Evolutionary conservation across 257 asterid genomes (phyloP).

Genomic region (Haberlea rhodopensis): DNA sequence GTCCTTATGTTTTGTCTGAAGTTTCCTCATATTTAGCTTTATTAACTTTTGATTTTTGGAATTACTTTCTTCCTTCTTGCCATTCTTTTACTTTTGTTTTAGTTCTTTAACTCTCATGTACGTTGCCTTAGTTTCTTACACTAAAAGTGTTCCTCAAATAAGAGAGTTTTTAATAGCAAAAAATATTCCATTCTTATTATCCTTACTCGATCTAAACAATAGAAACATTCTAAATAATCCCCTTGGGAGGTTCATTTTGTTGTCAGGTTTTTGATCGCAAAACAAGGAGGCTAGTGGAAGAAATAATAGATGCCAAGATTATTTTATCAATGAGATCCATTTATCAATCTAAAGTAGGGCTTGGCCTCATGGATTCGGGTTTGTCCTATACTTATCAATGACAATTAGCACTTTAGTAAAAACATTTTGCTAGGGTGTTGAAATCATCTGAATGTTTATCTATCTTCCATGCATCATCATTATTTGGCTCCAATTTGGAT

Average conservation of each 20-base stretch:
- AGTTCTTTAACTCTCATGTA: slow-evolving; percentile 12
- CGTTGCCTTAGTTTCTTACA: slow-evolving; percentile 18
- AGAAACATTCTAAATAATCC: slow-evolving; percentile 5
- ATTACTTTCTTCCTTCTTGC: slow-evolving; percentile 1
- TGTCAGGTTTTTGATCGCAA: slow-evolving; percentile 86
- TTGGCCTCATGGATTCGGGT: slow-evolving; percentile 96
- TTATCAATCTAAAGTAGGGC: slow-evolving; percentile 88
- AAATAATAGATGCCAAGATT: slow-evolving; percentile 88
- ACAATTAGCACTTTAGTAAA: slow-evolving; percentile 18
- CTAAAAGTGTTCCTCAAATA: slow-evolving; percentile 8
- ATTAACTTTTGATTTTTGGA: not conserved
- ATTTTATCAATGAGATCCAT: slow-evolving; percentile 93
- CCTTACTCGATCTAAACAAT: slow-evolving; percentile 17
- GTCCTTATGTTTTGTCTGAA: not conserved
- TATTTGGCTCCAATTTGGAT: slow-evolving; percentile 3
- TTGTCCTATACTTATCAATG: slow-evolving; percentile 22
- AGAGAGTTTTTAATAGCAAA: slow-evolving; percentile 5
- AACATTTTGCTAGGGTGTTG: slow-evolving; percentile 14
- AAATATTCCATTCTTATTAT: not conserved
- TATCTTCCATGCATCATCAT: slow-evolving; percentile 16
- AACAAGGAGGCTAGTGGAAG: slow-evolving; percentile 90
- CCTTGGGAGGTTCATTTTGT: slow-evolving; percentile 20
- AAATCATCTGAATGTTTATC: slow-evolving; percentile 8
- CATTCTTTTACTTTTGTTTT: slow-evolving; percentile 2
- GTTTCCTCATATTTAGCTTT: not conserved